Conservation (phyloP, 2,329 filamentous ascomycete genomes). For the Calonectria fujianensis region DNA sequence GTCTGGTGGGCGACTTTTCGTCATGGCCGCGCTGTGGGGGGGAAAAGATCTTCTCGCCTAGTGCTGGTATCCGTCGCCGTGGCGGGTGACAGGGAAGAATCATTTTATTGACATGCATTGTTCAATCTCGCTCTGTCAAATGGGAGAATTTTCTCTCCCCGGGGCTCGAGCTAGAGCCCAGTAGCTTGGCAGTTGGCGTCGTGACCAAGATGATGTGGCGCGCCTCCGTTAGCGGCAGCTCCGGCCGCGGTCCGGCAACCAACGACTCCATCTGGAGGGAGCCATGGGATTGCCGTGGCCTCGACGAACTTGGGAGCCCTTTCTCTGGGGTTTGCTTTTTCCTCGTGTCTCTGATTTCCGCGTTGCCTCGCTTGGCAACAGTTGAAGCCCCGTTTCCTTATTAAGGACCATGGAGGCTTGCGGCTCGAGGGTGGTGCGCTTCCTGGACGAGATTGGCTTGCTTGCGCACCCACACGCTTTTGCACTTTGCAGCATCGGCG, state of each 20-base stretch:
- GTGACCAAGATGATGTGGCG: constrained; percentile 39
- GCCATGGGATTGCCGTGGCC: constrained; percentile 3
- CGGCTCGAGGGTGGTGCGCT: background rate
- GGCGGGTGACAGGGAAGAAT: constrained; percentile 19
- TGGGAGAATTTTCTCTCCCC: constrained; percentile 27
- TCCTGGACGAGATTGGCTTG: background rate
- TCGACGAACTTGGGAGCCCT: background rate
- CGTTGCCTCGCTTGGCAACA: constrained; percentile 2
- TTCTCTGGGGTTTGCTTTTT: constrained; percentile 22
- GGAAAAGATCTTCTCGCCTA: constrained; percentile 23
- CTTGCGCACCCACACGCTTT: constrained; percentile 16
- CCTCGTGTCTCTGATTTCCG: constrained; percentile 1
- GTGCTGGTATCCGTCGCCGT: constrained; percentile 25
- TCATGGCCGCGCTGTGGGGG: constrained; percentile 4
- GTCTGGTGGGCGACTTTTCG: constrained; percentile 1
- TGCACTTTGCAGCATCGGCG: constrained; percentile 11
- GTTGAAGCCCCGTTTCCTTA: background rate
- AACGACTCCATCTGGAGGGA: constrained; percentile 28
- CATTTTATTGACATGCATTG: constrained; percentile 29
- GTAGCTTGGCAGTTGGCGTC: constrained; percentile 37
- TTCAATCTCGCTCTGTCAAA: constrained; percentile 29
- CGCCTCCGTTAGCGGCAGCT: constrained; percentile 38
- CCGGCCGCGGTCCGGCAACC: constrained; percentile 35
- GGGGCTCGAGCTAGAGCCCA: constrained; percentile 30
- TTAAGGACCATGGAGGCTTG: constrained; percentile 19